Conservation (phyloP, 805 yeast genomes). For the Kazachstania bromeliacearum region DNA sequence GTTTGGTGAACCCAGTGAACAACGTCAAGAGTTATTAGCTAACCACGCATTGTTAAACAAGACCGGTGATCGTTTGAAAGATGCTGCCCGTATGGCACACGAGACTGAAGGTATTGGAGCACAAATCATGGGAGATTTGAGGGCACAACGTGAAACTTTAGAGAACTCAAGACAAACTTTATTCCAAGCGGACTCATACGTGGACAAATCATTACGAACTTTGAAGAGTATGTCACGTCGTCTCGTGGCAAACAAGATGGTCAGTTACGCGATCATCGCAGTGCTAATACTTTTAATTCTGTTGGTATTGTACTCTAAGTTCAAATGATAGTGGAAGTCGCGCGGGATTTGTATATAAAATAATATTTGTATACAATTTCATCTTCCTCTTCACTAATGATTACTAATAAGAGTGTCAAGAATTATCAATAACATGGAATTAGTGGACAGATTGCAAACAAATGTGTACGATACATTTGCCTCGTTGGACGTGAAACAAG, state of each 20-base stretch:
- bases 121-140: conserved; percentile 73
- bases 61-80: conserved; percentile 72
- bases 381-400: background rate
- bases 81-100: conserved; percentile 79
- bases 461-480: conserved; percentile 1
- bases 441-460: background rate
- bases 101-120: conserved; percentile 93
- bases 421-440: too few relatives aligned
- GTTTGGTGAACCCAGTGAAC: conserved; percentile 50
- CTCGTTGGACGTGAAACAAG: conserved; percentile 8
- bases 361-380: too few relatives aligned
- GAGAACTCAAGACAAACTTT: conserved; percentile 77
- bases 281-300: conserved; percentile 74
- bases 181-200: conserved; percentile 84
- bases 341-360: background rate
- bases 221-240: conserved; percentile 87
- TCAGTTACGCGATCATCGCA: conserved; percentile 85
- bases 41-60: conserved; percentile 76
- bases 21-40: conserved; percentile 69
- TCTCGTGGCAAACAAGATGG: conserved; percentile 80
- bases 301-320: conserved; percentile 75
- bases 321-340: conserved; percentile 35
- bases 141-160: conserved; percentile 91
- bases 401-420: too few relatives aligned
- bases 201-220: conserved; percentile 81